Evolutionary conservation across 2,329 filamentous ascomycete species (phyloP).

Genomic region (Phymatotrichopsis omnivora): DNA sequence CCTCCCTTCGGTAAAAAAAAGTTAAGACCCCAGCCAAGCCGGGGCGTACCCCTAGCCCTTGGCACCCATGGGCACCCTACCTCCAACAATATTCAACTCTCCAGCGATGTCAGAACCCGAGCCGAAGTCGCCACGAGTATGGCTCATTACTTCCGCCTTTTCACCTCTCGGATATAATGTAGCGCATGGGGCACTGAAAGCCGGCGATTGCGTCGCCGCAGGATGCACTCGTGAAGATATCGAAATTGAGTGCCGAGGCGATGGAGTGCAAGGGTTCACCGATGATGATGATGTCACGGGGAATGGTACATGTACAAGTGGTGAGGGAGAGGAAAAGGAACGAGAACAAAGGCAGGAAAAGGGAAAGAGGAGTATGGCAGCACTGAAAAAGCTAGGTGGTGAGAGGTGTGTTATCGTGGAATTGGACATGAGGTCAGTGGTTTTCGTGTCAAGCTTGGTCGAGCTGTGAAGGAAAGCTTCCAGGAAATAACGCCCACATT

Average conservation of each 20-base stretch:
- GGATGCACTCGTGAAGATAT: constrained; percentile 71
- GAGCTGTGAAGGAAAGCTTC: background rate
- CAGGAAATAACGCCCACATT: too few species aligned
- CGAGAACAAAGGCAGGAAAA: background rate
- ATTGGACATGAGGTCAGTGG: constrained; percentile 25
- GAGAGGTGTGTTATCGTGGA: constrained; percentile 24
- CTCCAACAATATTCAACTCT: too few species aligned
- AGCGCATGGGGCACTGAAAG: constrained; percentile 69
- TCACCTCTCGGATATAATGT: constrained; percentile 77
- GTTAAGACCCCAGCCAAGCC: too few species aligned
- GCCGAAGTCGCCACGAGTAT: constrained; percentile 58
- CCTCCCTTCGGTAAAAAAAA: too few species aligned
- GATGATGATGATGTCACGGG: background rate
- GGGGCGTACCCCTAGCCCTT: too few species aligned
- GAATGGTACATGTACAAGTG: background rate
- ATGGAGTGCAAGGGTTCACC: constrained; percentile 41
- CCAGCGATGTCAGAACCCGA: too few species aligned
- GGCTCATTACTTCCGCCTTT: constrained; percentile 81
- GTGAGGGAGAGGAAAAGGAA: background rate
- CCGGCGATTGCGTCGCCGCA: constrained; percentile 83
- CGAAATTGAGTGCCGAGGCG: constrained; percentile 60
- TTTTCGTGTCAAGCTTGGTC: background rate
- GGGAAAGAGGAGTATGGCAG: constrained; percentile 6
- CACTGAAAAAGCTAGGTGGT: constrained; percentile 31
- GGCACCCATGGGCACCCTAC: too few species aligned